These are phyloP conservation scores for Cardamine occulta DNA, from an alignment of 345 rosid genomes.

Conservation along the genomic window DNA sequence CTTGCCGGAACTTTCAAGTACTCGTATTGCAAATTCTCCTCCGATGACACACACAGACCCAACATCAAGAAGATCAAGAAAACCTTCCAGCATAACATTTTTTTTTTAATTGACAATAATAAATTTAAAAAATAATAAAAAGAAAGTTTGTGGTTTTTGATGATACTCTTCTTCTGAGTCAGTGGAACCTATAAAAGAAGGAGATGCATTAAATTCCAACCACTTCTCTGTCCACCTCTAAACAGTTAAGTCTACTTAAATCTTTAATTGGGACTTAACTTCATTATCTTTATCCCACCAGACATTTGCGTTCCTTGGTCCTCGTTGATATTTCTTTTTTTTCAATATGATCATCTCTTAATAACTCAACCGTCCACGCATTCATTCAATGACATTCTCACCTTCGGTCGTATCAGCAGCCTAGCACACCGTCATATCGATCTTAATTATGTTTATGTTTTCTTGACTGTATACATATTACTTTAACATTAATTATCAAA, in stretches of 20 bases:
- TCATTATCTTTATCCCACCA: slow-evolving; percentile 31
- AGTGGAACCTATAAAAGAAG: slow-evolving; percentile 34
- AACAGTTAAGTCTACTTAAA: slow-evolving; percentile 33
- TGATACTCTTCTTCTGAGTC: slow-evolving; percentile 29
- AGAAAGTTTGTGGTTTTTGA: background rate
- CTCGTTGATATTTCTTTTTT: slow-evolving; percentile 25
- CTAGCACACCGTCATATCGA: slow-evolving; percentile 1
- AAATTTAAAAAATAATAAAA: background rate
- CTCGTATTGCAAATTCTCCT: slow-evolving; percentile 25
- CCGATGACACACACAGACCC: slow-evolving; percentile 34
- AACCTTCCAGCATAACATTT: slow-evolving; percentile 31
- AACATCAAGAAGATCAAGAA: slow-evolving; percentile 37
- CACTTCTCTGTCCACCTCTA: slow-evolving; percentile 41
- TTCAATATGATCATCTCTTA: slow-evolving; percentile 18
- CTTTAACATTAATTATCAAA: background rate
- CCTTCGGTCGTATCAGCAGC: slow-evolving; percentile 24
- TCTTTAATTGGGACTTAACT: slow-evolving; percentile 35
- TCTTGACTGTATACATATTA: background rate
- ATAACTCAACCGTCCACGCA: slow-evolving; percentile 38
- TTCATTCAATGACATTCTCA: slow-evolving; percentile 25
- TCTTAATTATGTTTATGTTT: background rate
- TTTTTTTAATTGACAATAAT: background rate
- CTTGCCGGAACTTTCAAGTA: slow-evolving; percentile 54
- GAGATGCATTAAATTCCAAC: slow-evolving; percentile 40
- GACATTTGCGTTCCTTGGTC: slow-evolving; percentile 2